Conservation (phyloP, 2,329 filamentous ascomycete species). For the Apiospora koreana region DNA sequence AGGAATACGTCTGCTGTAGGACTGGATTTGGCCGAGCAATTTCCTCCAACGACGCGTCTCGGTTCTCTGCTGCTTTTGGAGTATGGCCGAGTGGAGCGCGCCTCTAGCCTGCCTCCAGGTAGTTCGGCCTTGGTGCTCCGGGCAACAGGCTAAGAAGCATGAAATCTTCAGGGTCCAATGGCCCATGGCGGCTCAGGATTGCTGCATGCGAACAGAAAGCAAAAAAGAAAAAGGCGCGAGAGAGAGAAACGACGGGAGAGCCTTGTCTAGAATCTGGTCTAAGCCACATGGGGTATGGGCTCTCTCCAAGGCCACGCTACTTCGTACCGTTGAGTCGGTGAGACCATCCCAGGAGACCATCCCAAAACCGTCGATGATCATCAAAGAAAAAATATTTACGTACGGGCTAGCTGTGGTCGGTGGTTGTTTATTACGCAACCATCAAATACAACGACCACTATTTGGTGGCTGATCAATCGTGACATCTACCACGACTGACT, state of each 20-base stretch:
- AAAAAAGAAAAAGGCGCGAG: not conserved
- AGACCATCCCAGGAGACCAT: slow-evolving; percentile 3
- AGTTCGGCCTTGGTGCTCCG: slow-evolving; percentile 6
- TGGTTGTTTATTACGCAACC: slow-evolving; percentile 5
- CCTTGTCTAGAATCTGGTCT: not conserved
- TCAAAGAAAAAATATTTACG: not conserved
- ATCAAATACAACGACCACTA: not conserved
- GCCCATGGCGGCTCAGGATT: not conserved
- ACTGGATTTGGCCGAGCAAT: slow-evolving; percentile 4
- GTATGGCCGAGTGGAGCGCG: not conserved
- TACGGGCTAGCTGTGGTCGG: not conserved
- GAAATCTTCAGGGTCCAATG: slow-evolving; percentile 8
- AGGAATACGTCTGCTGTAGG: not conserved
- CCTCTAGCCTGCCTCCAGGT: not conserved
- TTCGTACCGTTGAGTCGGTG: slow-evolving; percentile 7
- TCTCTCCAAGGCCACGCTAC: not conserved
- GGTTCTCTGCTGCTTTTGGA: slow-evolving; percentile 1
- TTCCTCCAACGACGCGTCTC: slow-evolving; percentile 8
- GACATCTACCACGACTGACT: not conserved
- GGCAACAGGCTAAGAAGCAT: slow-evolving; percentile 4
- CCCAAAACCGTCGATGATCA: not conserved
- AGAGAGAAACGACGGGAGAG: not conserved
- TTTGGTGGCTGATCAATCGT: not conserved
- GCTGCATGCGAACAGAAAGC: not conserved
- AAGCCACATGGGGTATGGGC: not conserved